phyloP scores from a whole-genome alignment of 331 rosid species.

The Malus hybrid region DNA sequence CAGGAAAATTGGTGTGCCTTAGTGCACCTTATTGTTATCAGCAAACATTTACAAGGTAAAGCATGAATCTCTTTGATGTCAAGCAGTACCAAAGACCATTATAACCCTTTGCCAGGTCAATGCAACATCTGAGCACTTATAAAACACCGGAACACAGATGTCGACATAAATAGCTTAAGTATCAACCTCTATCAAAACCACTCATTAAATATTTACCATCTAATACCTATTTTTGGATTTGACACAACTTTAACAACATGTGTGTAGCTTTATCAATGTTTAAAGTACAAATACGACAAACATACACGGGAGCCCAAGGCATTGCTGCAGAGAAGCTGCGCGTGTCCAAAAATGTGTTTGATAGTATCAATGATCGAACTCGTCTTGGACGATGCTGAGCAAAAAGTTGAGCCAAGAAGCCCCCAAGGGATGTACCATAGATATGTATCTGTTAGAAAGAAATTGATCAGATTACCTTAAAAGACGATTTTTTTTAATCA shows the following conservation, averaged over 20 bases:
- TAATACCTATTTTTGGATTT: neutral
- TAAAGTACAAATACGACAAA: constrained; percentile 9
- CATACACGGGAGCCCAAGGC: constrained; percentile 95
- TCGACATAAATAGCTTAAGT: neutral
- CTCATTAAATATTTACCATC: neutral
- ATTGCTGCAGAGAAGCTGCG: constrained; percentile 72
- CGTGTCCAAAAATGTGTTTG: constrained; percentile 81
- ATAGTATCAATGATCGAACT: constrained; percentile 72
- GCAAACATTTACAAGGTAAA: neutral
- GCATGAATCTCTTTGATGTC: neutral
- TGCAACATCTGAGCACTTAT: neutral
- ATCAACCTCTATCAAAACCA: neutral
- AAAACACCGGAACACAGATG: neutral
- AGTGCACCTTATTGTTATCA: constrained; percentile 1
- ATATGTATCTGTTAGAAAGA: constrained; percentile 69
- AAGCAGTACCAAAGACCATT: neutral
- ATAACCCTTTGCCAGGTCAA: neutral
- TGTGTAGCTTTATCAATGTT: neutral
- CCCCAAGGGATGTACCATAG: constrained; percentile 93
- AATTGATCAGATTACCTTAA: constrained; percentile 11
- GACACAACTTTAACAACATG: neutral
- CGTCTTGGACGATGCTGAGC: constrained; percentile 93
- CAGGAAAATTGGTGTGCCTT: neutral
- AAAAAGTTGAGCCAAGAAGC: constrained; percentile 91
- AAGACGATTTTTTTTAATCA: constrained; percentile 7